phyloP scores from a whole-genome alignment of 306 rosid genomes.

The Fagus sylvatica region DNA sequence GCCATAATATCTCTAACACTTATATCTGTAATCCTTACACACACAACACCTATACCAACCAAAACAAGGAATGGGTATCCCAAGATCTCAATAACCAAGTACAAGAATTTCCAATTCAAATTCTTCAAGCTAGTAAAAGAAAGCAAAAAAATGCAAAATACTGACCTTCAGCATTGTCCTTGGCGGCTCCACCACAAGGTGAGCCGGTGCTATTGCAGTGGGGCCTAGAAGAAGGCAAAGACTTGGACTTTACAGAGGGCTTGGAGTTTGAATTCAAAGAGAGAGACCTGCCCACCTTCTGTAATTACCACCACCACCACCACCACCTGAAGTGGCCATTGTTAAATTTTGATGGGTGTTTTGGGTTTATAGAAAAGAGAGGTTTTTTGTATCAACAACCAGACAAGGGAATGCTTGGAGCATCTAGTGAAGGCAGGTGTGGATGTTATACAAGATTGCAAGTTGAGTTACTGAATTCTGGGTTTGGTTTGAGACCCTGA shows the following conservation, averaged over 20 bases:
- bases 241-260: conserved; percentile 59
- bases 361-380: no score
- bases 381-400: no score
- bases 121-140: background rate
- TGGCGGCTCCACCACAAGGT: conserved; percentile 38
- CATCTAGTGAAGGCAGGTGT: no score
- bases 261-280: conserved; percentile 54
- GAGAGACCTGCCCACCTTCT: conserved; percentile 54
- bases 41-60: background rate
- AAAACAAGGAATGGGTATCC: background rate
- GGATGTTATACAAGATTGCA: no score
- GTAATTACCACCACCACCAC: conserved; percentile 16
- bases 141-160: conserved; percentile 12
- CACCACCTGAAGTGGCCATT: conserved; percentile 68
- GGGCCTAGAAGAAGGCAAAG: conserved; percentile 50
- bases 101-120: background rate
- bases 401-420: no score
- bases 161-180: conserved; percentile 70
- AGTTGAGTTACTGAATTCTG: no score
- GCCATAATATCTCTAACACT: no score
- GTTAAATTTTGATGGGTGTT: no score
- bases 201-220: conserved; percentile 80
- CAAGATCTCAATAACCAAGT: conserved; percentile 26
- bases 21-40: background rate
- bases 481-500: no score